These are phyloP conservation scores for Penicillium samsonianum DNA, from an alignment of 495 filamentous ascomycete genomes.

Conservation along the genomic window DNA sequence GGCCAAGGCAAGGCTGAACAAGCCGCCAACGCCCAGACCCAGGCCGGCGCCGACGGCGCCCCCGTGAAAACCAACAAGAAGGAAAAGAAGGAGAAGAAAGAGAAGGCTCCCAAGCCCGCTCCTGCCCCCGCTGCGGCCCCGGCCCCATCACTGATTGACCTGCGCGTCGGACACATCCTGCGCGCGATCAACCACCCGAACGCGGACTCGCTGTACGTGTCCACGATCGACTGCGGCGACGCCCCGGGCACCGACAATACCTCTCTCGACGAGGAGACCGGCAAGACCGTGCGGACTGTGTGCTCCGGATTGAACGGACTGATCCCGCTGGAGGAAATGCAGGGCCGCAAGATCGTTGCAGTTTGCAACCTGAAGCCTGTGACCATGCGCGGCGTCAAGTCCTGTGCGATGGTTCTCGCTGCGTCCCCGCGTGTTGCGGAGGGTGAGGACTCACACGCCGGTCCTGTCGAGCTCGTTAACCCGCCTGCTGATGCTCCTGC, in stretches of 20 bases:
- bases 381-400: conserved; percentile 98
- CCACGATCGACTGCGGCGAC: conserved; percentile 95
- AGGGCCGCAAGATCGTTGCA: conserved; percentile 87
- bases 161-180: conserved; percentile 95
- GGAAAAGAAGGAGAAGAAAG: conserved; percentile 85
- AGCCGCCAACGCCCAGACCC: conserved; percentile 45
- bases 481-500: conserved; percentile 78
- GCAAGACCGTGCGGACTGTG: conserved; percentile 86
- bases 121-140: conserved; percentile 67
- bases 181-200: conserved; percentile 94
- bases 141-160: conserved; percentile 84
- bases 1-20: conserved; percentile 49
- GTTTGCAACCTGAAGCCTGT: conserved; percentile 98
- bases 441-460: conserved; percentile 81
- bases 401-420: conserved; percentile 91
- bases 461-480: conserved; percentile 88
- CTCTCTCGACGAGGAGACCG: conserved; percentile 70
- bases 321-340: conserved; percentile 92
- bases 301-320: conserved; percentile 96
- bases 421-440: conserved; percentile 78
- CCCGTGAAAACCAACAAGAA: conserved; percentile 47
- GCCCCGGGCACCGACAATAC: conserved; percentile 83
- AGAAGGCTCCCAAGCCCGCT: conserved; percentile 65
- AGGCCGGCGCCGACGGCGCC: conserved; percentile 42
- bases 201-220: conserved; percentile 92